Evolutionary conservation across 257 asterid species (phyloP).

Genomic region (Thymus mandschuricus): DNA sequence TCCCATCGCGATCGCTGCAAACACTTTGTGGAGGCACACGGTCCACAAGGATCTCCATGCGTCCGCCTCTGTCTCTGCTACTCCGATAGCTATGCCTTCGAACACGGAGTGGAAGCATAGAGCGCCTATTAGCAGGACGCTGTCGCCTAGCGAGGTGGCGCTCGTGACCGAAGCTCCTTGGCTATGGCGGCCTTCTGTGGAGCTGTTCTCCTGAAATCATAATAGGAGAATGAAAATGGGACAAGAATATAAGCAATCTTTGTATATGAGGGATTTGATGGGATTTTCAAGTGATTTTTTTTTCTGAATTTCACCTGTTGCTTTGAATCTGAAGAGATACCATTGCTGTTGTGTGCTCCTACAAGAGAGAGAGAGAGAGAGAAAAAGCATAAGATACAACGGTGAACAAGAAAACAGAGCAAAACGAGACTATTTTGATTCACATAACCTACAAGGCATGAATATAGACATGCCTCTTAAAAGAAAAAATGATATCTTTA

Average conservation of each 20-base stretch:
- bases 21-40: constrained; percentile 79
- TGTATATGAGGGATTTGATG: neutral
- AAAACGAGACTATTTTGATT: neutral
- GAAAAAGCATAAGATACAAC: neutral
- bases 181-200: constrained; percentile 36
- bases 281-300: neutral
- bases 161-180: constrained; percentile 44
- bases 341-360: constrained; percentile 40
- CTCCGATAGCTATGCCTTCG: constrained; percentile 96
- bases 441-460: neutral
- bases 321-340: constrained; percentile 38
- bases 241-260: neutral
- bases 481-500: no score
- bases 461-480: no score
- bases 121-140: constrained; percentile 65
- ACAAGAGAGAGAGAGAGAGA: constrained; percentile 1
- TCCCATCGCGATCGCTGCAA: constrained; percentile 96
- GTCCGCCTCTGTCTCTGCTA: constrained; percentile 73
- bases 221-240: neutral
- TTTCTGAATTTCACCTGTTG: constrained; percentile 41
- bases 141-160: constrained; percentile 73
- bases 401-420: neutral
- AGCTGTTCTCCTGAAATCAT: constrained; percentile 33
- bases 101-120: constrained; percentile 87
- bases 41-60: constrained; percentile 97